Evolutionary conservation across 2,329 filamentous ascomycete genomes (phyloP).

Genomic region (Venturia effusa): DNA sequence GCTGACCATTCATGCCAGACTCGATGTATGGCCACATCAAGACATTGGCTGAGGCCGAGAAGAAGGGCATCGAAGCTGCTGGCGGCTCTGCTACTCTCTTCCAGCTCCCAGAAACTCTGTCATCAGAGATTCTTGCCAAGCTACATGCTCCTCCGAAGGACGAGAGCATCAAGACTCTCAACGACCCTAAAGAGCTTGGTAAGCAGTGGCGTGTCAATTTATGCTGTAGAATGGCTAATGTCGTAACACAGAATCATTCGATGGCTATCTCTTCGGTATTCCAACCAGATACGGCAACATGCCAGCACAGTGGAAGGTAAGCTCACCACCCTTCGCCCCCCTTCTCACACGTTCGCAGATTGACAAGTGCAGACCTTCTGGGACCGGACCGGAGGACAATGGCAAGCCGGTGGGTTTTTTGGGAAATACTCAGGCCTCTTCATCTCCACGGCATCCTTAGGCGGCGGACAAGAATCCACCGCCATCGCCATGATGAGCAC

Average conservation of each 20-base stretch:
- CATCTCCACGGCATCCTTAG: conserved; percentile 70
- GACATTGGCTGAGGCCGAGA: conserved; percentile 77
- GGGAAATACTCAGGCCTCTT: conserved; percentile 91
- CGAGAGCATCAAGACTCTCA: conserved; percentile 49
- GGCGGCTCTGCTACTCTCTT: conserved; percentile 7
- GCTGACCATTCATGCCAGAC: conserved; percentile 46
- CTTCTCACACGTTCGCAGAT: background rate
- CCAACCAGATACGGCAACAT: conserved; percentile 96
- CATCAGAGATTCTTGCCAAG: conserved; percentile 71
- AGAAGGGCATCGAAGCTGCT: conserved; percentile 63
- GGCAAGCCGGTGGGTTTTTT: conserved; percentile 63
- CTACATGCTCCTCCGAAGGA: conserved; percentile 81
- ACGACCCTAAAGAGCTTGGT: conserved; percentile 35
- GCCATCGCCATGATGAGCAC: conserved; percentile 73
- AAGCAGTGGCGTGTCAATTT: background rate
- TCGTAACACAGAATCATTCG: conserved; percentile 56
- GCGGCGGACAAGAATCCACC: conserved; percentile 91
- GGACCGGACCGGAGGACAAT: conserved; percentile 82
- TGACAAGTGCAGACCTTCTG: conserved; percentile 53
- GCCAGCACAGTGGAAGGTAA: conserved; percentile 66
- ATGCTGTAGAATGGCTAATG: background rate
- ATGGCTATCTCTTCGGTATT: conserved; percentile 86
- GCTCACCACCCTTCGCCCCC: background rate
- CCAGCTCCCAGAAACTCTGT: conserved; percentile 75
- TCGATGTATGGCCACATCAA: conserved; percentile 90